Conservation (phyloP, 192 early-diverging fungal species). For the Backusella tuberculispora region DNA sequence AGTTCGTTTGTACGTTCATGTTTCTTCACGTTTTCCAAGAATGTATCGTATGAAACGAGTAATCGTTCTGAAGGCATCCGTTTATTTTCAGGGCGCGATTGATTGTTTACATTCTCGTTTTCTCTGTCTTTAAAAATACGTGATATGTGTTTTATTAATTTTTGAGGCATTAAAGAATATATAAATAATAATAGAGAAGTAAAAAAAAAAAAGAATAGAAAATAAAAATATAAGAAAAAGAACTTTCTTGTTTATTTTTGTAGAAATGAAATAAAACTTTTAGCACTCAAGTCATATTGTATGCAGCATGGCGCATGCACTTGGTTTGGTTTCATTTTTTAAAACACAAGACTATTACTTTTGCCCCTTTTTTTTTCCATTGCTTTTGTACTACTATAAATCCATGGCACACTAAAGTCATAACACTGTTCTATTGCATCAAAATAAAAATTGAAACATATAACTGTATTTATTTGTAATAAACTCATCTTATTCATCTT, state of each 20-base stretch:
- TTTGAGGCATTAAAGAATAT: not conserved
- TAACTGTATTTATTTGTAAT: too few species aligned
- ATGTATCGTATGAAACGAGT: conserved; percentile 2
- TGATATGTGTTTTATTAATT: not conserved
- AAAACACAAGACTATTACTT: not conserved
- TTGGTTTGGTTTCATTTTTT: conserved; percentile 10
- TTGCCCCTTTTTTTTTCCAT: not conserved
- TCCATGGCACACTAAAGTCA: not conserved
- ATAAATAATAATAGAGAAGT: not conserved
- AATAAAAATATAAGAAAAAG: not conserved
- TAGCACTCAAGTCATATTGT: not conserved
- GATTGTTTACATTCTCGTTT: not conserved
- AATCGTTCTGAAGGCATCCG: not conserved
- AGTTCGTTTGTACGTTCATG: not conserved
- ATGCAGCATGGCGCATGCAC: not conserved
- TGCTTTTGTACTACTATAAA: not conserved
- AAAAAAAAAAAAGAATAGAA: not conserved
- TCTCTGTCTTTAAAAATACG: conserved; percentile 8
- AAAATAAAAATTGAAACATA: not conserved
- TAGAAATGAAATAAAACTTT: not conserved
- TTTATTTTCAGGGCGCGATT: not conserved
- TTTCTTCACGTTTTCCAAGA: conserved; percentile 1
- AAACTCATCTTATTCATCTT: too few species aligned
- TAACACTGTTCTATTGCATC: not conserved
- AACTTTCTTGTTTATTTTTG: not conserved